These are phyloP conservation scores for Lepidium didymum DNA, from an alignment of 345 rosid species.

Conservation along the genomic window DNA sequence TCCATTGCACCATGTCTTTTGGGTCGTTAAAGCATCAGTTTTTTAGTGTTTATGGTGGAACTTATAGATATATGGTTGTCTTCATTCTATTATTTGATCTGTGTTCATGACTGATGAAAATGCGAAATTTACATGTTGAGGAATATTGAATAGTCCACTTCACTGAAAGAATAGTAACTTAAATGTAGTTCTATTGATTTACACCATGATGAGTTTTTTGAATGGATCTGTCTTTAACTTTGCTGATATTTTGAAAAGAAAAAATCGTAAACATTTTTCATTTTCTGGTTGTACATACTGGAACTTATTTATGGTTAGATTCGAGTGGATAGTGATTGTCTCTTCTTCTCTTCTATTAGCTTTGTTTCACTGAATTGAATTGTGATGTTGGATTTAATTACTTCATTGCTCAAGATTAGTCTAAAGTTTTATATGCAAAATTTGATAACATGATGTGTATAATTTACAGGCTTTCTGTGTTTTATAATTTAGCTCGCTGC, in stretches of 20 bases:
- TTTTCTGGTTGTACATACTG: too few relatives aligned
- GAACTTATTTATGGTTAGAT: too few relatives aligned
- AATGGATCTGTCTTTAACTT: not conserved
- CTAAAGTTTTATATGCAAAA: too few relatives aligned
- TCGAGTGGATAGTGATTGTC: too few relatives aligned
- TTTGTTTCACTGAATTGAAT: not conserved
- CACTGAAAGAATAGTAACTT: not conserved
- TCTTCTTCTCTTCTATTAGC: too few relatives aligned
- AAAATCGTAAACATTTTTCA: too few relatives aligned
- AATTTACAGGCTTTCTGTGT: not conserved
- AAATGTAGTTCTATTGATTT: constrained; percentile 2
- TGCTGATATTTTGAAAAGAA: not conserved
- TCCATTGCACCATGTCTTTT: not conserved
- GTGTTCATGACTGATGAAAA: constrained; percentile 4
- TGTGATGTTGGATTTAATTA: not conserved
- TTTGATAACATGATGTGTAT: not conserved
- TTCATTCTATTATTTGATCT: not conserved
- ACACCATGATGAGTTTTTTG: not conserved
- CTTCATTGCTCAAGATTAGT: too few relatives aligned
- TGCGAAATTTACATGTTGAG: not conserved
- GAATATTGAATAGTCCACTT: not conserved
- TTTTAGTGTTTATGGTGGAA: not conserved
- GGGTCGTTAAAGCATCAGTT: not conserved
- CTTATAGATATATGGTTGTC: not conserved
- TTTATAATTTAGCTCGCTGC: constrained; percentile 74